These are phyloP conservation scores for Neckera pumila DNA, from an alignment of 225 moss, liverwort and hornwort species.

Conservation along the genomic window DNA sequence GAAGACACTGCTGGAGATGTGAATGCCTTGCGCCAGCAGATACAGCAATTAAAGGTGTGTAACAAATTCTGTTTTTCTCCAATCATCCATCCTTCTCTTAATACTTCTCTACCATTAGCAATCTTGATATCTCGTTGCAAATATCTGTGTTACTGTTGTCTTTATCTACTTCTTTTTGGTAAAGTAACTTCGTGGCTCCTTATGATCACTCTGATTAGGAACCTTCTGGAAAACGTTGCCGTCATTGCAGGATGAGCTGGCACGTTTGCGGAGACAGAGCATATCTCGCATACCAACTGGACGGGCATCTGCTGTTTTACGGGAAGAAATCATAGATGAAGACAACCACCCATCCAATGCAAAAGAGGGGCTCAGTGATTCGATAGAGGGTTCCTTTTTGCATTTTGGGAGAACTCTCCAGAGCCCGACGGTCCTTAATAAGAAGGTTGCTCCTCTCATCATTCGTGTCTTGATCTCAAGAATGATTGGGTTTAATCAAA, in stretches of 20 bases:
- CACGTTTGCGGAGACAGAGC: slow-evolving; percentile 75
- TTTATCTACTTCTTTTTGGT: not conserved
- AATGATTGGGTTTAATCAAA: not conserved
- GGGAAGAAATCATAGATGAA: slow-evolving; percentile 14
- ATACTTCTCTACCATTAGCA: not conserved
- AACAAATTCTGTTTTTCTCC: not conserved
- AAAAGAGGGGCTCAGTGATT: not conserved
- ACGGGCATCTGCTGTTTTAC: slow-evolving; percentile 16
- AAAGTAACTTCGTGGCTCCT: not conserved
- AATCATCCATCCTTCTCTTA: not conserved
- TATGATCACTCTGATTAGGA: not conserved
- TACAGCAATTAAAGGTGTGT: slow-evolving; percentile 69
- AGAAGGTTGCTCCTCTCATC: slow-evolving; percentile 13
- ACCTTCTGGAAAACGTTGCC: not conserved
- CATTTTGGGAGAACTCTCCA: slow-evolving; percentile 29
- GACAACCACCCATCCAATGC: slow-evolving; percentile 5
- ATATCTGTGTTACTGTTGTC: not conserved
- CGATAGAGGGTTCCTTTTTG: slow-evolving; percentile 24
- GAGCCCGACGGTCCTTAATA: slow-evolving; percentile 33
- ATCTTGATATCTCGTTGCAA: not conserved
- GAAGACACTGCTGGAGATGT: slow-evolving; percentile 81
- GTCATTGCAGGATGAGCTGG: slow-evolving; percentile 55
- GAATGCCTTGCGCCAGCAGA: slow-evolving; percentile 63
- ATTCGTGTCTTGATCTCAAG: not conserved
- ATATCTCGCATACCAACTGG: slow-evolving; percentile 54